phyloP scores from a whole-genome alignment of 1,284 basidiomycete genomes.

The Moesziomyces parantarcticus region DNA sequence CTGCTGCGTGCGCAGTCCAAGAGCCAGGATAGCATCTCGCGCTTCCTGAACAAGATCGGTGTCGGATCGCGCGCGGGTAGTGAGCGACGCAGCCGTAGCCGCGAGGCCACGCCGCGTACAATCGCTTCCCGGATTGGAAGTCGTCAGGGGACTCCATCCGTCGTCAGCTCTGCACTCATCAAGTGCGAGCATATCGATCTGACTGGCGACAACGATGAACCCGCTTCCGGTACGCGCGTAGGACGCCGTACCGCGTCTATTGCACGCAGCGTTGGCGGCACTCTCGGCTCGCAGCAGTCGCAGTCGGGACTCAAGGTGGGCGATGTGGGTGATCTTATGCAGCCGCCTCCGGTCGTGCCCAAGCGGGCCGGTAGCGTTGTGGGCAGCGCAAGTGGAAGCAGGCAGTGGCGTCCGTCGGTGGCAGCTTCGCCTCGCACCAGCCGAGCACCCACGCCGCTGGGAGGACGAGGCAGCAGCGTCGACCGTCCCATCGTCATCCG shows the following conservation, averaged over 20 bases:
- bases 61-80: slow-evolving; percentile 1
- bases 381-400: no score
- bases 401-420: no score
- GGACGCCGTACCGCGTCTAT: neutral
- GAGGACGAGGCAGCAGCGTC: neutral
- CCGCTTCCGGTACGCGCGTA: neutral
- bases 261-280: neutral
- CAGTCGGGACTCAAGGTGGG: slow-evolving; percentile 6
- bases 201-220: neutral
- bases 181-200: slow-evolving; percentile 6
- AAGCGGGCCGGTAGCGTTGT: slow-evolving; percentile 4
- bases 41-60: neutral
- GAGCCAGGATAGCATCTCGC: neutral
- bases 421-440: neutral
- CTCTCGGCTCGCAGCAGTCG: neutral
- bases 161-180: slow-evolving; percentile 1
- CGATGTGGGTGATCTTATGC: slow-evolving; percentile 10
- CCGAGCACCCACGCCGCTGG: slow-evolving; percentile 3
- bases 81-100: slow-evolving; percentile 6
- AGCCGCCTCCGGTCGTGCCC: neutral
- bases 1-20: slow-evolving; percentile 5
- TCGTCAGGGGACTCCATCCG: neutral
- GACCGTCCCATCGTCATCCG: neutral
- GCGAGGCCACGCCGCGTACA: neutral
- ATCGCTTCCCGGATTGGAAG: neutral